Evolutionary conservation across 176 grass and related monocot species (phyloP).

Genomic region (Calamus simplicifolius): DNA sequence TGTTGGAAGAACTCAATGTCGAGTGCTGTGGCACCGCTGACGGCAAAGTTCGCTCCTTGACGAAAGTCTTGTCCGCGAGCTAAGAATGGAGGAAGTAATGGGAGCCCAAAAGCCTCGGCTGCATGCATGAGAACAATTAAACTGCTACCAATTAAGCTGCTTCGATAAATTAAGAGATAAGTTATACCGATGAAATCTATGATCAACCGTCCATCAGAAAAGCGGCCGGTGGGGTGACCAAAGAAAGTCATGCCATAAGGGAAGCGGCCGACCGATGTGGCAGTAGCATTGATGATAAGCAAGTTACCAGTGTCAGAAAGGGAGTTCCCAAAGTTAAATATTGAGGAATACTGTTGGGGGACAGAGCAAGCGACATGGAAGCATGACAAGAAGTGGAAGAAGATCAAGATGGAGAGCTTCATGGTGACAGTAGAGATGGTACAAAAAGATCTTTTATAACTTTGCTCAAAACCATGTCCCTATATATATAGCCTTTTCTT

Average conservation of each 20-base stretch:
- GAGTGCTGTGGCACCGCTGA: too few species aligned
- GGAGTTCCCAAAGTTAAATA: conserved; percentile 42
- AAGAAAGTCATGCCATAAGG: conserved; percentile 97
- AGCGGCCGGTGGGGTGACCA: conserved; percentile 63
- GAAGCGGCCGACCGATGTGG: not conserved
- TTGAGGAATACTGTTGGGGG: conserved; percentile 15
- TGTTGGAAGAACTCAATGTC: too few species aligned
- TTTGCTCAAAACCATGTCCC: too few species aligned
- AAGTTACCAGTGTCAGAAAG: conserved; percentile 38
- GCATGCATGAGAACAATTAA: not conserved
- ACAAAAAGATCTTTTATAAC: too few species aligned
- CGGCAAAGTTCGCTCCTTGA: too few species aligned
- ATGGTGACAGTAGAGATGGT: too few species aligned
- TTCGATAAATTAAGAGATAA: too few species aligned
- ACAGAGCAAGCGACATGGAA: not conserved
- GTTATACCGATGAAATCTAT: conserved; percentile 66
- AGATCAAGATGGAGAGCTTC: too few species aligned
- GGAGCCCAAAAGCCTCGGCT: conserved; percentile 79
- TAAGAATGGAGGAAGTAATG: conserved; percentile 59
- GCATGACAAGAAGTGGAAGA: conserved; percentile 4
- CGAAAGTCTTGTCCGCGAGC: conserved; percentile 29
- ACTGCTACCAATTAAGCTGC: too few species aligned
- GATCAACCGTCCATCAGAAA: conserved; percentile 81
- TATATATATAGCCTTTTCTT: too few species aligned
- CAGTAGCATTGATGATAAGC: not conserved